These are phyloP conservation scores for Asterochloris erici DNA, from an alignment of 139 green algal species.

Conservation along the genomic window DNA sequence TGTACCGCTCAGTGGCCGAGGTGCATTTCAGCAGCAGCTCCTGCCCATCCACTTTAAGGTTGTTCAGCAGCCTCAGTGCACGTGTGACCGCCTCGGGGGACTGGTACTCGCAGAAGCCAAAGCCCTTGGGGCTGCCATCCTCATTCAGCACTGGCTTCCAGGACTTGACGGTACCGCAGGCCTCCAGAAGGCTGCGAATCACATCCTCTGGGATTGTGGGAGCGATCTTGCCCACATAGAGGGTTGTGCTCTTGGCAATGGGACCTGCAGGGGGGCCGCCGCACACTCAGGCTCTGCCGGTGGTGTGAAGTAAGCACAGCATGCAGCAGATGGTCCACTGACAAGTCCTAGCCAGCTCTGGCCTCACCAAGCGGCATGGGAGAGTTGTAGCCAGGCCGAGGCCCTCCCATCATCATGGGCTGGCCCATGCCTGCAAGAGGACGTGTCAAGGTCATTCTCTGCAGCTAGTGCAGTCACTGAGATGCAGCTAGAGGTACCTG, in stretches of 20 bases:
- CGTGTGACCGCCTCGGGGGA: constrained; percentile 65
- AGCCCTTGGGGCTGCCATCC: constrained; percentile 74
- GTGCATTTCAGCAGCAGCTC: constrained; percentile 85
- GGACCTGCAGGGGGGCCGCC: background rate
- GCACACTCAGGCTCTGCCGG: background rate
- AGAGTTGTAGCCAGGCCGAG: background rate
- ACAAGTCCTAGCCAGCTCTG: background rate
- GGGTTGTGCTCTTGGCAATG: constrained; percentile 56
- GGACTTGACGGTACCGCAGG: constrained; percentile 73
- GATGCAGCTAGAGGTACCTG: no score
- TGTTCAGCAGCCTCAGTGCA: constrained; percentile 65
- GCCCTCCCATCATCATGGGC: background rate
- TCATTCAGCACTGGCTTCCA: constrained; percentile 89
- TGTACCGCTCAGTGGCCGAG: constrained; percentile 62
- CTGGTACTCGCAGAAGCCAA: constrained; percentile 91
- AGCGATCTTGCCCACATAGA: constrained; percentile 89
- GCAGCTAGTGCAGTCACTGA: no score
- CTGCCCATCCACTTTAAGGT: constrained; percentile 72
- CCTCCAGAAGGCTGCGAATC: constrained; percentile 70
- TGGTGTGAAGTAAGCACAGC: background rate
- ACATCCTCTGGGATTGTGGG: constrained; percentile 61
- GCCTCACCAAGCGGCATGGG: background rate
- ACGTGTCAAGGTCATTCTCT: no score
- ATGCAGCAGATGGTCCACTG: no score
- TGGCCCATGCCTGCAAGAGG: background rate